Evolutionary conservation across 306 rosid species (phyloP).

Genomic region (Rosa lucieae): DNA sequence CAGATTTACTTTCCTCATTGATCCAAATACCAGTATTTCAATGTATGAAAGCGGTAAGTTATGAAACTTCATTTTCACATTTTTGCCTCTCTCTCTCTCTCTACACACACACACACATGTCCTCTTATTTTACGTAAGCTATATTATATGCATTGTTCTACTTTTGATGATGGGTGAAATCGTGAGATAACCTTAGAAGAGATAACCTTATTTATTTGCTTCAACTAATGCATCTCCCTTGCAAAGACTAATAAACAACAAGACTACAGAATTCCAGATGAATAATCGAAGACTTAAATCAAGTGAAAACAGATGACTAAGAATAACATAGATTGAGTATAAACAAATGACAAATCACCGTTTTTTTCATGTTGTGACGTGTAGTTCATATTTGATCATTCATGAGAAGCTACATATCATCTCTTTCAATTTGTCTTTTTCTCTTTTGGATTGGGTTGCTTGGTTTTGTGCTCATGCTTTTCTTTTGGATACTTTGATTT

Average conservation of each 20-base stretch:
- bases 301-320: too few relatives aligned
- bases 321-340: too few relatives aligned
- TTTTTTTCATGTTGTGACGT: too few relatives aligned
- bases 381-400: too few relatives aligned
- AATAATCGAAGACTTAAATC: neutral
- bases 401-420: too few relatives aligned
- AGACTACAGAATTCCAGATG: neutral
- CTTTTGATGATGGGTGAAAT: constrained; percentile 65
- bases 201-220: neutral
- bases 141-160: constrained; percentile 21
- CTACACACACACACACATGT: too few relatives aligned
- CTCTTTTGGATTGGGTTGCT: too few relatives aligned
- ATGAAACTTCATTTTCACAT: constrained; percentile 6
- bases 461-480: too few relatives aligned
- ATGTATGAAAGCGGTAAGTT: constrained; percentile 87
- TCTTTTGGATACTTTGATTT: too few relatives aligned
- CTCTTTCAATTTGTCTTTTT: too few relatives aligned
- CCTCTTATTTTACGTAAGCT: too few relatives aligned
- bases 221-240: neutral
- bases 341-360: too few relatives aligned
- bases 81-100: neutral
- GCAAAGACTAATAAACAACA: neutral
- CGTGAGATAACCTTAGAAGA: constrained; percentile 50
- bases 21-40: constrained; percentile 58
- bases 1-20: constrained; percentile 92